Base-by-base conservation (phyloP, 352 stramenopile genomes). In the Aphanomyces stellatus region DNA sequence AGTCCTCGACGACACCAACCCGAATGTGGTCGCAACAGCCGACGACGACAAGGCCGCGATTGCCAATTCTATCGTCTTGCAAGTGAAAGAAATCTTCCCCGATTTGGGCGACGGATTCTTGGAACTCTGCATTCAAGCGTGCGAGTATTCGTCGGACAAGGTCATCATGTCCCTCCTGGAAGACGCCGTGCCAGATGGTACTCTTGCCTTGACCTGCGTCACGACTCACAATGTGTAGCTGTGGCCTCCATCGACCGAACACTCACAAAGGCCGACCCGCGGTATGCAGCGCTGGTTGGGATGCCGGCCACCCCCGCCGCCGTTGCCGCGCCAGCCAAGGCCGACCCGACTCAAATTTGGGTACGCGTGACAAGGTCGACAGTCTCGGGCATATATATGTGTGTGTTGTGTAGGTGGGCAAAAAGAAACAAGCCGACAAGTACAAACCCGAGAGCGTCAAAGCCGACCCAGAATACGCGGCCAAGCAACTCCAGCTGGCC, bases 131-230 rank as follows among this genome's bases (percentile, higher is more conserved):
- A 68, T 87, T n/a, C 34, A 84, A 17, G 78, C 71, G 33, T 81
- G 74, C 0, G 65, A 76, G 41, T 43, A 77, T 1, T 70, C 85
- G 37, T 70, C 85, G 13, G 80, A 88, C 27, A 65, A 61, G 24
- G 80, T 85, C 33, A 79, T 87, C 57, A 85, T 87, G 59, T 83
- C 78, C 46, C 51, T 88, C 37, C 41, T 88, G 4, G 80, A 88
- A 62, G 76, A 62, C 33, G 28, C 28, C 10, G 34, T 65, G 0
- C 59, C 59, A 8, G 31, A 3, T 13, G 37, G 59, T 65, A 43
- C 19, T 56, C 17, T 62, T 62, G 17, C 11, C 53, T 62, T 27
- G 51, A 19, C 11, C 0, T 28, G 10, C 17, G 11, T 8, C 8
- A 43, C 37, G 17, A 17, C 17, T 17, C 8, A 43, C 8, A 43